Conservation (phyloP, 176 grass and related monocot species). For the Olyra latifolia region DNA sequence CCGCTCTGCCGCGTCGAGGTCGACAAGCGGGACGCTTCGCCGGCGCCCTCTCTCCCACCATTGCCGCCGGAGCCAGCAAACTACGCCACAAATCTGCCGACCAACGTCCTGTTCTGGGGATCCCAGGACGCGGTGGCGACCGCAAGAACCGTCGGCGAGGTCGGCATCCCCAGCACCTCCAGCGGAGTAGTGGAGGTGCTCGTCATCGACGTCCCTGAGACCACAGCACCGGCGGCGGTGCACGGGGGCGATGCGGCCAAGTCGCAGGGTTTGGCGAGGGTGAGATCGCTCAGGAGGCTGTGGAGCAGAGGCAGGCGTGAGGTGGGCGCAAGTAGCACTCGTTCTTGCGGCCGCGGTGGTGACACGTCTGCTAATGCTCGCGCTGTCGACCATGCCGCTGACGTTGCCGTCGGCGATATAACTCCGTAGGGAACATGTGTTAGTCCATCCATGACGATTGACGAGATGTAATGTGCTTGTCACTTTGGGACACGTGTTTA, state of each 20-base stretch:
- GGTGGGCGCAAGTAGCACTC: constrained; percentile 40
- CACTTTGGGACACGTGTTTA: too few species aligned
- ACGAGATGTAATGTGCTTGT: background rate
- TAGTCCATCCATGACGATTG: background rate
- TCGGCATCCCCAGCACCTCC: constrained; percentile 21
- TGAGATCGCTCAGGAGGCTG: constrained; percentile 33
- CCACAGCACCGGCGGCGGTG: constrained; percentile 30
- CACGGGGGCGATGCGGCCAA: background rate
- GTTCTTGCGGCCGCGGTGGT: constrained; percentile 33
- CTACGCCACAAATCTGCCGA: constrained; percentile 51
- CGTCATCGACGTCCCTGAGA: constrained; percentile 56
- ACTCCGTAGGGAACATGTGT: background rate
- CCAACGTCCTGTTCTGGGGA: constrained; percentile 64
- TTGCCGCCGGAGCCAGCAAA: constrained; percentile 57
- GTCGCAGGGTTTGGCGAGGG: constrained; percentile 9
- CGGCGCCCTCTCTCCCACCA: constrained; percentile 43
- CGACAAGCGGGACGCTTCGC: constrained; percentile 29
- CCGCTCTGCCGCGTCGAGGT: constrained; percentile 70
- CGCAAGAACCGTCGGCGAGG: background rate
- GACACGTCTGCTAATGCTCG: constrained; percentile 17
- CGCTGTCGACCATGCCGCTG: background rate
- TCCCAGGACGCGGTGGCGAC: constrained; percentile 20
- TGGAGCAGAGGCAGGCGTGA: constrained; percentile 37
- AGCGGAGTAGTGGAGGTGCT: constrained; percentile 21
- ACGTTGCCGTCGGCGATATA: constrained; percentile 17